These are phyloP conservation scores for Populus hybrid DNA, from an alignment of 441 rosid genomes.

Conservation along the genomic window DNA sequence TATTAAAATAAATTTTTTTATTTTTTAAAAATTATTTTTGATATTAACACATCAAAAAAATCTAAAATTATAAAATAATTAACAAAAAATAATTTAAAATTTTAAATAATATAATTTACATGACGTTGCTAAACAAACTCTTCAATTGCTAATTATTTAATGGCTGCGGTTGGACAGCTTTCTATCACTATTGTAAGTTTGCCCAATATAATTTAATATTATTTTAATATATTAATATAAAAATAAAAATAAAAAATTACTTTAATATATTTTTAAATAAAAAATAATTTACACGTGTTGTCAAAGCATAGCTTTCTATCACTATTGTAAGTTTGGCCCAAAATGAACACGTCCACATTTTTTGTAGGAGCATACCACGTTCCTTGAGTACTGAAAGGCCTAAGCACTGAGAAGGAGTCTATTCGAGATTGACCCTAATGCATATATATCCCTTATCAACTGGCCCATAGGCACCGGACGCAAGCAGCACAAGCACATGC, in stretches of 20 bases:
- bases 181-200: not conserved
- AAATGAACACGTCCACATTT: not conserved
- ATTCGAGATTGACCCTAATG: conserved; percentile 22
- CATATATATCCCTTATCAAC: conserved; percentile 28
- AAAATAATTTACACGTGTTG: no score
- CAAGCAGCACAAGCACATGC: conserved; percentile 40
- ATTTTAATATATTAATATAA: no score
- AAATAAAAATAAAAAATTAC: no score
- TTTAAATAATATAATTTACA: no score
- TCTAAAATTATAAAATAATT: no score
- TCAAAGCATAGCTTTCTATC: not conserved
- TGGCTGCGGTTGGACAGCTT: not conserved
- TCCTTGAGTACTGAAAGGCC: conserved; percentile 13
- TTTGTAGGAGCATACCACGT: conserved; percentile 25
- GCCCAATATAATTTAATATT: not conserved
- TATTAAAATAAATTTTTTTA: no score
- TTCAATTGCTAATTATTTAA: conserved; percentile 30
- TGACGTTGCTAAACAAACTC: no score
- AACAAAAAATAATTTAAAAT: no score
- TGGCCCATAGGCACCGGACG: conserved; percentile 15
- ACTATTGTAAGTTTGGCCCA: not conserved
- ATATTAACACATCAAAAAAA: no score
- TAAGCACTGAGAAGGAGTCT: conserved; percentile 17
- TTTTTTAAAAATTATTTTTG: no score
- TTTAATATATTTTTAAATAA: no score